phyloP scores from a whole-genome alignment of 2,329 filamentous ascomycete genomes.

The Aureobasidium sp. region DNA sequence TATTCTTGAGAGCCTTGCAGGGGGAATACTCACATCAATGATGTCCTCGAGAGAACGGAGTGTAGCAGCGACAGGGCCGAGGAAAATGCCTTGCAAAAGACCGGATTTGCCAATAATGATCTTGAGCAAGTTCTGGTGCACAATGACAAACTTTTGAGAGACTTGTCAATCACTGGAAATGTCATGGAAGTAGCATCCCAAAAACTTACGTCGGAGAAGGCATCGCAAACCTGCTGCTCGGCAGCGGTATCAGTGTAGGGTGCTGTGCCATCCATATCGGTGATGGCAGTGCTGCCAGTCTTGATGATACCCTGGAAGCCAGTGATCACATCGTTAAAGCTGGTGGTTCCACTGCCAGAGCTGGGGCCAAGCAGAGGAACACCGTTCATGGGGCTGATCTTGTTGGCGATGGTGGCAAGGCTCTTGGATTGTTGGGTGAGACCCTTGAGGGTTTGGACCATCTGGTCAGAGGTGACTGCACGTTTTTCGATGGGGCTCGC shows the following conservation, averaged over 20 bases:
- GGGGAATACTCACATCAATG: not conserved
- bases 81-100: conserved; percentile 21
- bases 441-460: conserved; percentile 14
- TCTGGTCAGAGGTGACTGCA: conserved; percentile 3
- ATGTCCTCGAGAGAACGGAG: conserved; percentile 18
- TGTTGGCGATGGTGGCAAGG: conserved; percentile 4
- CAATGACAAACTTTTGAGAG: conserved; percentile 21
- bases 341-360: not conserved
- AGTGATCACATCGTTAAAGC: conserved; percentile 23
- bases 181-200: no score
- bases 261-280: conserved; percentile 18
- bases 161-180: no score
- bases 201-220: conserved; percentile 22
- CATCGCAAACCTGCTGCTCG: conserved; percentile 19
- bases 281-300: conserved; percentile 18
- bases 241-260: conserved; percentile 15
- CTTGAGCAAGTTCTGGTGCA: conserved; percentile 29
- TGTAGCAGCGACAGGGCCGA: conserved; percentile 24
- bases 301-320: conserved; percentile 27
- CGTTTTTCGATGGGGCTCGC: conserved; percentile 13
- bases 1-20: no score
- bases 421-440: conserved; percentile 13
- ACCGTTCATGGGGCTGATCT: conserved; percentile 1
- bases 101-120: conserved; percentile 31
- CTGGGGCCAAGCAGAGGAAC: not conserved